Evolutionary conservation across 163 green algal genomes (phyloP), one percentile per base, ranked within the genome.

Genomic region (Trebouxiophyceae sp.): DNA sequence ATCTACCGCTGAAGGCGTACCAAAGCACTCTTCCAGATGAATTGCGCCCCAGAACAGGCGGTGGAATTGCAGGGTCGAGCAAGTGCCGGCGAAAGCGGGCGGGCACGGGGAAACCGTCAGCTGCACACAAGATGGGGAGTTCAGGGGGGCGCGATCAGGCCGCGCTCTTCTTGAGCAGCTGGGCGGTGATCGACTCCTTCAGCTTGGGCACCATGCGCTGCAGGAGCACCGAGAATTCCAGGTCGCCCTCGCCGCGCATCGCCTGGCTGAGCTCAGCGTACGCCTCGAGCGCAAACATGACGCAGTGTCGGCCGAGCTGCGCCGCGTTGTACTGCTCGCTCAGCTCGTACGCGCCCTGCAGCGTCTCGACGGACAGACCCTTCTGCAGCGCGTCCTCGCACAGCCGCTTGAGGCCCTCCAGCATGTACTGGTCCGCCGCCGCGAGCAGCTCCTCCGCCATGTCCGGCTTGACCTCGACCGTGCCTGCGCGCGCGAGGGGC

Each of bases 371-470:
- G 2, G 78, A 74, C 33, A 98, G 84, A 50, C 63, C 39, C 57
- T 83, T 64, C 22, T 81, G 75, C 27, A 98, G 92, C 58, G 82
- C 73, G 30, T 79, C 73, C 75, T 98, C 93, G 69, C 93, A 98
- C 47, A 95, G 84, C 57, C 80, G 75, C 80, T 98, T 98, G 12
- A 98, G 81, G 1, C 83, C 85, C 45, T 95, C 88, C 57, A 97
- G 76, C 78, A 97, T 84, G 76, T 98, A 98, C 80, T 97, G 90
- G 78, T 98, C 92, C 1, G 85, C 80, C 27, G 85, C 88, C 66
- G 83, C 79, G 68, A 95, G 77, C 67, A 97, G 80, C 62, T 92
- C 89, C 54, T 89, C 78, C 6, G 92, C 91, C 19, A 95, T 83
- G 29, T 94, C 85, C 0, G 74, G 34, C 5, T 56, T 54, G 60